Evolutionary conservation across 495 filamentous ascomycete species (phyloP), one percentile per base, ranked within the genome.

Genomic region (Xylaria venustula): DNA sequence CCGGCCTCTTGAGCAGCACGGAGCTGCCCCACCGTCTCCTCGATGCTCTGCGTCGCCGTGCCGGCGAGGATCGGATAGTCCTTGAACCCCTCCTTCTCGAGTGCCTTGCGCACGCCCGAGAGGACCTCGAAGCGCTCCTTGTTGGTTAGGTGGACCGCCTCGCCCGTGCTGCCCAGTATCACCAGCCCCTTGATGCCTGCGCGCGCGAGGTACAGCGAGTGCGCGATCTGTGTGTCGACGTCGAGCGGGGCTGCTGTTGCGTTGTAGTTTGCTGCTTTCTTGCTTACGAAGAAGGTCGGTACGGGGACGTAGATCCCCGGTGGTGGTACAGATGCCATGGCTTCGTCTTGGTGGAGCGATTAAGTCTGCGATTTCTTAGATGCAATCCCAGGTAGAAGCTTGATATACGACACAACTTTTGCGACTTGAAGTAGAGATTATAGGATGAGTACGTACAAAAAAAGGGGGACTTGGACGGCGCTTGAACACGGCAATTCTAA

Each of bases 11-110:
- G 77, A 9, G 83, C 83, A 48, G 82, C 82, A 20, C 73, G 66
- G 54, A 89, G 68, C 73, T 85, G 78, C 66, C 84, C 74, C 8
- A 90, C 69, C 20, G 83, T 85, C 65, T 88, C 88, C 11, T 82
- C 83, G 54, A 90, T 77, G 34, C 79, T 83, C 60, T 87, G 83
- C 0, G 81, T 82, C 9, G 87, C 76, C 0, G 87, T 87, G 1
- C 88, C 88, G 0, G 87, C 88, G 70, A 90, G 88, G 37, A 90
- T 72, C 0, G 88, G 88, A 54, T 86, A 87, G 62, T 83, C 77
- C 17, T 73, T 74, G 70, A 77, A 88, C 3, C 87, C 87, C 7
- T 77, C 83, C 1, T 71, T 71, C 30, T 83, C 78, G 25, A 88
- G 74, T 17, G 78, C 78, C 48, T 75, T 67, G 23, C 85, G 78